Percentiles rank a stretch among this genome's conserved stretches.
Evolutionary conservation across 805 yeast genomes (phyloP).

Genomic region (Teunomyces cretensis): DNA sequence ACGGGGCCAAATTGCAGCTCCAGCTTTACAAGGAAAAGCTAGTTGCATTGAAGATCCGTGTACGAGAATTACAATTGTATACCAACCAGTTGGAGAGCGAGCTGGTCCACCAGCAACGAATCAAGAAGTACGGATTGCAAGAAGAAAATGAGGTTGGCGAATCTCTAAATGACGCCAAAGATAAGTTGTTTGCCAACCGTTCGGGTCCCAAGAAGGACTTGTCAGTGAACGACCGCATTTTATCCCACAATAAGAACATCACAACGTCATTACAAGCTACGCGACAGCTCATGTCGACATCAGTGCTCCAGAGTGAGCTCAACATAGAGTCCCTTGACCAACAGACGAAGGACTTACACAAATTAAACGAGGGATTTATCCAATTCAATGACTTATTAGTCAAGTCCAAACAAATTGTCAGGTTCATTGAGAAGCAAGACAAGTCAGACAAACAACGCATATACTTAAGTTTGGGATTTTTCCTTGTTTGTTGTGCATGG

Average conservation of each 20-base stretch:
- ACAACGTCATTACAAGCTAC: constrained; percentile 49
- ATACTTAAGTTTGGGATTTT: constrained; percentile 47
- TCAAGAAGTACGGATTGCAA: constrained; percentile 19
- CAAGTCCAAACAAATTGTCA: constrained; percentile 46
- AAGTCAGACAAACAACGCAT: constrained; percentile 48
- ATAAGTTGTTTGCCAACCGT: constrained; percentile 24
- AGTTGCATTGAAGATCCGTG: constrained; percentile 19
- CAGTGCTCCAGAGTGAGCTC: constrained; percentile 51
- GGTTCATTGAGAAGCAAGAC: constrained; percentile 53
- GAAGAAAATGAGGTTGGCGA: not conserved
- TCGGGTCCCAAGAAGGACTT: constrained; percentile 5
- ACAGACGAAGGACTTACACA: constrained; percentile 42
- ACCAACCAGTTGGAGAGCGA: constrained; percentile 26
- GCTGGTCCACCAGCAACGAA: constrained; percentile 29
- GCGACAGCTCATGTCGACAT: constrained; percentile 47
- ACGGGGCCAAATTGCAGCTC: not conserved
- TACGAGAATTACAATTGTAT: constrained; percentile 29
- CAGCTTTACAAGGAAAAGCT: constrained; percentile 21
- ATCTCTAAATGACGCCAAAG: constrained; percentile 4
- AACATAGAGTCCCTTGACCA: constrained; percentile 48
- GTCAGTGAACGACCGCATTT: constrained; percentile 39
- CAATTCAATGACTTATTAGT: constrained; percentile 41
- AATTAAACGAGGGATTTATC: constrained; percentile 41
- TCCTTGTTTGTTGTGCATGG: constrained; percentile 46
- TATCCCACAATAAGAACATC: constrained; percentile 46